A percentile compares a stretch with the other conserved stretches of the same genome.
Evolutionary conservation across 2,329 filamentous ascomycete genomes (phyloP).

Genomic region (Clarireedia hainanense): DNA sequence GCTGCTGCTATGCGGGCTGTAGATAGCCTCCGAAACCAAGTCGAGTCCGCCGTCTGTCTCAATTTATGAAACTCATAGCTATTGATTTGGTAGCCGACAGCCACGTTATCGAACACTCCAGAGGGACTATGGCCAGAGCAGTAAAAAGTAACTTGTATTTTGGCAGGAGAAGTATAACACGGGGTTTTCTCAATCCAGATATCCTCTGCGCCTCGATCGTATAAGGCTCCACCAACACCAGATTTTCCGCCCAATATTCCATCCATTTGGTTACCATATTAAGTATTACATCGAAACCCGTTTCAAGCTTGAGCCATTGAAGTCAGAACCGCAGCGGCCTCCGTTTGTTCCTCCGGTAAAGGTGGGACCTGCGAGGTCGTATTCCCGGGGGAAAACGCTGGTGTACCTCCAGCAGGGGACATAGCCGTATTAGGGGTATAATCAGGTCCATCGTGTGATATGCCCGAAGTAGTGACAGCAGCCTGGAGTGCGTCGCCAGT

Average conservation of each 20-base stretch:
- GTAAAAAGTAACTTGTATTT: background rate
- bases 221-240: background rate
- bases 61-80: too few relatives aligned
- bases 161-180: background rate
- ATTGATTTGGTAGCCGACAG: too few relatives aligned
- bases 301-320: constrained; percentile 21
- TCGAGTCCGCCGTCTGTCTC: too few relatives aligned
- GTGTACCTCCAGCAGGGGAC: constrained; percentile 5
- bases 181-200: background rate
- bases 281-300: background rate
- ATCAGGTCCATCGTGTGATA: background rate
- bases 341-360: constrained; percentile 19
- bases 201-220: background rate
- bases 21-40: too few relatives aligned
- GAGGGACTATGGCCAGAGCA: too few relatives aligned
- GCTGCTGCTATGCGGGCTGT: too few relatives aligned
- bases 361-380: constrained; percentile 9
- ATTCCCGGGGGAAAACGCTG: constrained; percentile 3
- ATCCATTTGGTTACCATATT: background rate
- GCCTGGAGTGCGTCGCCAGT: constrained; percentile 17
- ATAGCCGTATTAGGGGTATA: constrained; percentile 12
- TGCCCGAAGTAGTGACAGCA: background rate
- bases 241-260: background rate
- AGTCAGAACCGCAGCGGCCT: constrained; percentile 23
- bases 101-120: too few relatives aligned